Evolutionary conservation across 257 asterid species (phyloP).

Genomic region (Ajuga chamaepitys): DNA sequence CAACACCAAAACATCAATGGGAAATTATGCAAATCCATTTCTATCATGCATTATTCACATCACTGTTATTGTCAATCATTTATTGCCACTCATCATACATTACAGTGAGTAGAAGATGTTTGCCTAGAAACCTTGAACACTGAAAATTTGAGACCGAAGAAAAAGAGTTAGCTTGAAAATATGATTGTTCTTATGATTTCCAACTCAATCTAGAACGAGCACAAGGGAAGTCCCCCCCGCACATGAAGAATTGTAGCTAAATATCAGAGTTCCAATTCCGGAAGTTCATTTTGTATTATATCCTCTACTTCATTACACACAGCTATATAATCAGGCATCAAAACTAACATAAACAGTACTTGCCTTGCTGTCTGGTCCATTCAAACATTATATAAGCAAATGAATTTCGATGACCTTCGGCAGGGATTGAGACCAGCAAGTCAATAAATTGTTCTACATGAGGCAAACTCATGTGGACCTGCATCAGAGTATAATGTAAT

Average conservation of each 20-base stretch:
- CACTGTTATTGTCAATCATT: not conserved
- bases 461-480: constrained; percentile 93
- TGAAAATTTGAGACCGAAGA: not conserved
- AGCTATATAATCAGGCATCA: not conserved
- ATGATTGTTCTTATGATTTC: not conserved
- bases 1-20: not conserved
- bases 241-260: not conserved
- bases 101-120: not conserved
- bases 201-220: not conserved
- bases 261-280: not conserved
- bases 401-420: constrained; percentile 67
- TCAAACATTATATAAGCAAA: constrained; percentile 84
- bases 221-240: not conserved
- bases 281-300: constrained; percentile 5
- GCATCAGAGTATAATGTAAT: constrained; percentile 26
- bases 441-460: constrained; percentile 74
- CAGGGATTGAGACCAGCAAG: constrained; percentile 70
- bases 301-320: not conserved
- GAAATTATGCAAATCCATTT: not conserved
- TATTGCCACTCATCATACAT: not conserved
- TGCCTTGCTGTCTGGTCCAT: constrained; percentile 93
- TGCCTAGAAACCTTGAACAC: not conserved
- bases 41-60: not conserved
- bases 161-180: not conserved
- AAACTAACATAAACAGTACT: constrained; percentile 35